Evolutionary conservation across 495 filamentous ascomycete species (phyloP), one percentile per base, ranked within the genome.

Genomic region (Xylaria acuta): DNA sequence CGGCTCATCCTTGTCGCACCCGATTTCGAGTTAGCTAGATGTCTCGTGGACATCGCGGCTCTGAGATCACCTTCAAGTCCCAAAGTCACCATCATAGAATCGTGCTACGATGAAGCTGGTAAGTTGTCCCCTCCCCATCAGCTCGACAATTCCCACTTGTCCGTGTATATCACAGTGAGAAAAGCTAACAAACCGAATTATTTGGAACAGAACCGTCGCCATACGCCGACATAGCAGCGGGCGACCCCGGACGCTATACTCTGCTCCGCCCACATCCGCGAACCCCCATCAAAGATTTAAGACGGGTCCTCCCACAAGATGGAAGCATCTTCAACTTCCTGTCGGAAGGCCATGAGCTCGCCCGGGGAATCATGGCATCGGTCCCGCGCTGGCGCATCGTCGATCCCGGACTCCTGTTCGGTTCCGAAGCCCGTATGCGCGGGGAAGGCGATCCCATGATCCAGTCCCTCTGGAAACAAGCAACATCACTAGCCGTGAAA

Each of bases 321-420:
- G 78, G 76, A 0, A 72, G 70, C 16, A 27, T 86, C 5, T 73
- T 84, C 63, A 76, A 85, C 63, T 74, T 84, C 32, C 67, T 79
- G 3, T 71, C 78, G 0, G 62, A 72, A 5, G 36, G 66, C 1
- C 72, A 75, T 54, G 47, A 73, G 7, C 41, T 84, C 9, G 78
- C 83, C 0, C 14, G 69, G 16, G 32, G 73, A 16, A 74, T 86
- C n/a, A 11, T 14, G 0, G 64, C 73, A 0, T 43, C 75, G 16
- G 49, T 78, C 11, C 78, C 81, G 1, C 16, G 25, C 7, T 74
- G 74, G 38, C 79, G 75, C 69, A 18, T 41, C 3, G 81, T 84
- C 40, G 60, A 56, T 54, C 51, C 75, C 20, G 67, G 67, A 7
- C 32, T 69, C 0, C 47, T 80, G 14, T 59, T 78, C 3, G 47